Evolutionary conservation across 768 basidiomycete species (phyloP), one percentile per base, ranked within the genome.

Genomic region (Cystobasidium tubakii): DNA sequence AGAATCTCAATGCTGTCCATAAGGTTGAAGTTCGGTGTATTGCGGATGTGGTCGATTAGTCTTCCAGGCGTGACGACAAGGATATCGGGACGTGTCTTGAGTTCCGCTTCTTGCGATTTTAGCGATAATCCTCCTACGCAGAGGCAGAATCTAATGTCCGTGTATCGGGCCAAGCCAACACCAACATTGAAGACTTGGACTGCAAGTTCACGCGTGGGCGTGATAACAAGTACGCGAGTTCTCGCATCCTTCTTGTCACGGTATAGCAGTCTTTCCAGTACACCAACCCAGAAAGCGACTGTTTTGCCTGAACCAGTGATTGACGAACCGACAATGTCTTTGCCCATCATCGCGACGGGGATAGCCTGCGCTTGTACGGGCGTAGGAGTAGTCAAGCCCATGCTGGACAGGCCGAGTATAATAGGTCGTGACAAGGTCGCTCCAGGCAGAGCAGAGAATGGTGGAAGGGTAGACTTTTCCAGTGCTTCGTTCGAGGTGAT

Each of bases 281-380:
- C 89, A 46, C 96, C 96, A 74, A 98, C 88, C 79, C 90, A 89
- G 82, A 98, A 99, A 1, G 96, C 96, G 12, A 92, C 95, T 0
- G 96, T 99, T 84, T 99, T 99, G 74, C 96, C 96, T 3, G 93
- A 96, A 75, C 96, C 96, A 21, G 96, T 99, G 21, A 95, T 91
- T 23, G 96, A 95, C 73, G 87, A 89, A 36, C 95, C 96, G 66
- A 99, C 93, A 43, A 99, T 86, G 80, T 99, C 96, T 80, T 96
- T 93, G 64, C 96, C 96, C 27, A 94, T 81, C 23, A 99, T 86
- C 27, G 93, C 95, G 53, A 93, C 88, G 21, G 96, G 96, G 69
- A 99, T 91, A 15, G 94, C 89, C 53, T 90, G 88, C 1, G 90
- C 88, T 82, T 99, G 96, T 63, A 99, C 98, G 0, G 96, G 96